Conservation (phyloP, 2,329 filamentous ascomycete genomes). For the Pseudogymnoascus sp. region DNA sequence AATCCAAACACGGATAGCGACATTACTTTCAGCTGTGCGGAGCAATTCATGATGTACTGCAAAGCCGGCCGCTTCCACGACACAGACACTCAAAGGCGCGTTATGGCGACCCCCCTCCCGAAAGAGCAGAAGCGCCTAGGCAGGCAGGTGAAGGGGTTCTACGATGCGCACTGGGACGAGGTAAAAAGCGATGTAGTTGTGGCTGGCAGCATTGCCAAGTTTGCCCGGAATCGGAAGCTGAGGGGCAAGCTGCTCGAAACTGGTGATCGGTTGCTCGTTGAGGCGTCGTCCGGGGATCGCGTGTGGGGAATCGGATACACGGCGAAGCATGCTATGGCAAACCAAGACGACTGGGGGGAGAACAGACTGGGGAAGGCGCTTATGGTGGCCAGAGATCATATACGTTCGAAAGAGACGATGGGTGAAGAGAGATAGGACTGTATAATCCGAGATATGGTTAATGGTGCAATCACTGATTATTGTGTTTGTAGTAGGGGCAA, state of each 20-base stretch:
- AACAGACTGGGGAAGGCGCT: constrained; percentile 28
- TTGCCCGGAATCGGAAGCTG: constrained; percentile 27
- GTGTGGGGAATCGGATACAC: constrained; percentile 32
- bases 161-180: constrained; percentile 23
- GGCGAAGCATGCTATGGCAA: constrained; percentile 26
- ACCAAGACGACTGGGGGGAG: constrained; percentile 26
- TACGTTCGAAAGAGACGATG: constrained; percentile 9
- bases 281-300: constrained; percentile 28
- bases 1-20: neutral
- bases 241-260: constrained; percentile 28
- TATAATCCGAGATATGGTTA: neutral
- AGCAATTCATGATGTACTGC: constrained; percentile 39
- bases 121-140: constrained; percentile 29
- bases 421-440: neutral
- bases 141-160: constrained; percentile 24
- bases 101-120: constrained; percentile 25
- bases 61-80: constrained; percentile 34
- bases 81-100: constrained; percentile 16
- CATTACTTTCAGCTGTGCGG: constrained; percentile 31
- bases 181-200: constrained; percentile 14
- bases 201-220: constrained; percentile 31
- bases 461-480: neutral
- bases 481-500: neutral
- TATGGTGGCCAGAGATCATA: constrained; percentile 22
- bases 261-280: constrained; percentile 27